Conservation (phyloP, 176 grass and related monocot species). For the Oryza coarctata region DNA sequence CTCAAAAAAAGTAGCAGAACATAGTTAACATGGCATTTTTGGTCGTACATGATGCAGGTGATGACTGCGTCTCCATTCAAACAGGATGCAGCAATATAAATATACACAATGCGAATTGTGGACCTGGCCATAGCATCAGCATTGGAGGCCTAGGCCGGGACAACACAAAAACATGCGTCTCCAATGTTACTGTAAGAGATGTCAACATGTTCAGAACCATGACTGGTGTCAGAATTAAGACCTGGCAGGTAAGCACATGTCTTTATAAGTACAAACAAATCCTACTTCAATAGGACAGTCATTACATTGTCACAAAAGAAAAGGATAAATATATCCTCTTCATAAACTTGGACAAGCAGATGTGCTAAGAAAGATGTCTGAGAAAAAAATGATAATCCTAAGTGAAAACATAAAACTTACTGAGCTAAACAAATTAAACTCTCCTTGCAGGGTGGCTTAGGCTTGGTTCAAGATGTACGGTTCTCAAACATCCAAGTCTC, state of each 20-base stretch:
- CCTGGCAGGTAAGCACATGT: constrained; percentile 84
- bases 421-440: constrained; percentile 32
- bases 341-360: background rate
- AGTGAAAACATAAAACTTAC: constrained; percentile 18
- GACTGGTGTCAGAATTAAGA: constrained; percentile 98
- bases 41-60: constrained; percentile 55
- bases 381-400: background rate
- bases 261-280: constrained; percentile 31
- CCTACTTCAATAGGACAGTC: constrained; percentile 5
- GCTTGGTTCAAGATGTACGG: constrained; percentile 77
- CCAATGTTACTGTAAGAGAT: constrained; percentile 92
- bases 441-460: constrained; percentile 69
- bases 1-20: constrained; percentile 25
- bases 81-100: constrained; percentile 93
- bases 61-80: constrained; percentile 96
- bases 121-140: constrained; percentile 97
- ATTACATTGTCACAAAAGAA: background rate
- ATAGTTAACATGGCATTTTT: constrained; percentile 15
- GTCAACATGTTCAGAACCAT: constrained; percentile 89
- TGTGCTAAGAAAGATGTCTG: background rate
- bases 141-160: constrained; percentile 94
- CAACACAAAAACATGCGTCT: constrained; percentile 97
- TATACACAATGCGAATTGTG: constrained; percentile 94
- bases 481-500: constrained; percentile 90
- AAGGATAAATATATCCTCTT: background rate